Evolutionary conservation across 352 stramenopile genomes (phyloP).

Genomic region (Phytophthora nicotianae): DNA sequence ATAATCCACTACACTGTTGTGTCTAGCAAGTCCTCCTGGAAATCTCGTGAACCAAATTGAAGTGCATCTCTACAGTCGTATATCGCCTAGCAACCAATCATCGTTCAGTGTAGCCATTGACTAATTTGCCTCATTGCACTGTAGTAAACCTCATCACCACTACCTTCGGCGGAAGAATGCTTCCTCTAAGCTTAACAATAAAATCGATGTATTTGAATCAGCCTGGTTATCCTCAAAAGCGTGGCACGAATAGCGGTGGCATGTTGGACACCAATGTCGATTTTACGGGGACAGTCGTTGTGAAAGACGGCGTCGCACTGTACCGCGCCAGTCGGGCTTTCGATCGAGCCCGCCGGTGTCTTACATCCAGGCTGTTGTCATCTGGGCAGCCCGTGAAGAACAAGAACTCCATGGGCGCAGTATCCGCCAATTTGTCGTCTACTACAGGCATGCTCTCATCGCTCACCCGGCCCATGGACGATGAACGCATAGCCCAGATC

Average conservation of each 20-base stretch:
- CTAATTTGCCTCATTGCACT: too few species aligned
- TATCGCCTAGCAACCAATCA: not conserved
- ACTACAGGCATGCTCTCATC: constrained; percentile 13
- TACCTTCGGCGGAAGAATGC: constrained; percentile 7
- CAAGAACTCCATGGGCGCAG: constrained; percentile 53
- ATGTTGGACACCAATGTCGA: constrained; percentile 54
- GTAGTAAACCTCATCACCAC: too few species aligned
- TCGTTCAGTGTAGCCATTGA: constrained; percentile 6
- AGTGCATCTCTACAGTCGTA: constrained; percentile 9
- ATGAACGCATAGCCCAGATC: constrained; percentile 27
- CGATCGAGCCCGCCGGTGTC: constrained; percentile 22
- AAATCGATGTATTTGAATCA: not conserved
- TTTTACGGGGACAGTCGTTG: constrained; percentile 39
- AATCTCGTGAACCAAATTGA: not conserved
- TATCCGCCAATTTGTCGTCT: constrained; percentile 14
- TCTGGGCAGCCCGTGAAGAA: constrained; percentile 55
- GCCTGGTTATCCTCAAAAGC: constrained; percentile 24
- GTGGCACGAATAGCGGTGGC: constrained; percentile 45
- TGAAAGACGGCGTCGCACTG: constrained; percentile 20
- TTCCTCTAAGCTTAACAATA: constrained; percentile 1
- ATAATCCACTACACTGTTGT: too few species aligned
- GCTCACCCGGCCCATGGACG: constrained; percentile 2
- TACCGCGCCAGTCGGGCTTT: constrained; percentile 12
- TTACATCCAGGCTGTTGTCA: constrained; percentile 30
- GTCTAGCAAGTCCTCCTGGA: not conserved